These are phyloP conservation scores for Canavalia ensiformis DNA, from an alignment of 306 rosid genomes.

Conservation along the genomic window DNA sequence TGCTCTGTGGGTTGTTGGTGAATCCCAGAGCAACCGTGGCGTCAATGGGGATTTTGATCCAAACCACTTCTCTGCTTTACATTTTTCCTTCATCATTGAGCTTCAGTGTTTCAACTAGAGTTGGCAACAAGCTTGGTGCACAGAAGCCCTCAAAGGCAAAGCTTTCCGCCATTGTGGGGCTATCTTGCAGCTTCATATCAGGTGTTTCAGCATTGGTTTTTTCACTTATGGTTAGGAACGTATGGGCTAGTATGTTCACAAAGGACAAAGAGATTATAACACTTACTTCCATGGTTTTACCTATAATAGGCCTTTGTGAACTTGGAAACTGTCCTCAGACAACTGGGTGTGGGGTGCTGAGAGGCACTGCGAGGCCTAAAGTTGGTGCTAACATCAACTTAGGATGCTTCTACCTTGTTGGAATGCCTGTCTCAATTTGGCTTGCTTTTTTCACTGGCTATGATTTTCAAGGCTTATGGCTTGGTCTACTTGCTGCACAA, in stretches of 20 bases:
- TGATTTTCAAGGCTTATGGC: slow-evolving; percentile 90
- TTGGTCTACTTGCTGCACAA: slow-evolving; percentile 92
- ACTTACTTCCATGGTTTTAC: slow-evolving; percentile 80
- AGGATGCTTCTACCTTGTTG: slow-evolving; percentile 87
- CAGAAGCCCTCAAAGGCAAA: slow-evolving; percentile 70
- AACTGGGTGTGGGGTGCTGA: slow-evolving; percentile 89
- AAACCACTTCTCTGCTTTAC: slow-evolving; percentile 84
- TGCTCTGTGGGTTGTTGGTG: slow-evolving; percentile 73
- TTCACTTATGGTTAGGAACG: slow-evolving; percentile 68
- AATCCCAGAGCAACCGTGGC: slow-evolving; percentile 85
- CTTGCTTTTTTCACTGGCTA: slow-evolving; percentile 67
- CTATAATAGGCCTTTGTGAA: slow-evolving; percentile 90
- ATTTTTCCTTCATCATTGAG: slow-evolving; percentile 87
- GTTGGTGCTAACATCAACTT: slow-evolving; percentile 85
- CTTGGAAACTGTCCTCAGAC: slow-evolving; percentile 96
- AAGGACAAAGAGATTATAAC: slow-evolving; percentile 66
- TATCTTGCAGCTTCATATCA: slow-evolving; percentile 68
- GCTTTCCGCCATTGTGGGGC: slow-evolving; percentile 77
- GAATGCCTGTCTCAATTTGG: slow-evolving; percentile 86
- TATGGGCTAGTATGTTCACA: slow-evolving; percentile 89
- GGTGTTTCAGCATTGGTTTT: slow-evolving; percentile 73
- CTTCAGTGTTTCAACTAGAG: slow-evolving; percentile 91
- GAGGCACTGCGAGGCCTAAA: slow-evolving; percentile 94
- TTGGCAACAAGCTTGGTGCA: slow-evolving; percentile 86
- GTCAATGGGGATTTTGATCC: slow-evolving; percentile 93